Conservation (phyloP, 257 asterid genomes). For the Capsicum pubescens region DNA sequence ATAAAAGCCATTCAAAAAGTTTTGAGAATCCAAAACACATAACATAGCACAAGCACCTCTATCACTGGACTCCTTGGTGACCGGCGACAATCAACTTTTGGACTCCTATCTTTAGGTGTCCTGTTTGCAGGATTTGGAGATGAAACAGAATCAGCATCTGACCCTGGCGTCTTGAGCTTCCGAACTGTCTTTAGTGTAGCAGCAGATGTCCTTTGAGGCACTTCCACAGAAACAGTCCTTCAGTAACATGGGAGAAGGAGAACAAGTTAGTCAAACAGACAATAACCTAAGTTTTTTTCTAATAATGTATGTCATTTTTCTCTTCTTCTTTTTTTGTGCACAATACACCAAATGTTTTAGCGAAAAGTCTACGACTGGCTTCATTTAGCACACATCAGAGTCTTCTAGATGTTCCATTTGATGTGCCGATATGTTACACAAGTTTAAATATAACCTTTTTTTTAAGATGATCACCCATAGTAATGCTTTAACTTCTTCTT, state of each 20-base stretch:
- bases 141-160: slow-evolving; percentile 52
- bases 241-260: slow-evolving; percentile 20
- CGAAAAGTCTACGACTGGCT: not conserved
- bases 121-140: slow-evolving; percentile 60
- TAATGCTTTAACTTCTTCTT: not conserved
- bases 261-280: slow-evolving; percentile 1
- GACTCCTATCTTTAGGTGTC: slow-evolving; percentile 69
- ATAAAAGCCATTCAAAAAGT: not conserved
- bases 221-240: slow-evolving; percentile 62
- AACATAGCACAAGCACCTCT: slow-evolving; percentile 53
- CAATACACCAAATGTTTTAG: not conserved
- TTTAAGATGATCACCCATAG: not conserved
- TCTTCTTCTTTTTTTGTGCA: no score
- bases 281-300: not conserved
- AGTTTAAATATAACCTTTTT: not conserved
- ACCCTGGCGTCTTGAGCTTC: slow-evolving; percentile 53
- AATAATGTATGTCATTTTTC: not conserved
- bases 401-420: not conserved
- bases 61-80: slow-evolving; percentile 70
- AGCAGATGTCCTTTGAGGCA: slow-evolving; percentile 61
- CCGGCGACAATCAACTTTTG: slow-evolving; percentile 63
- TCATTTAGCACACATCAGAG: slow-evolving; percentile 1
- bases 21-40: not conserved
- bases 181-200: slow-evolving; percentile 54
- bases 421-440: not conserved